These are phyloP conservation scores for Brasenia schreberi DNA, from an alignment of 164 flowering plant species.

Conservation along the genomic window DNA sequence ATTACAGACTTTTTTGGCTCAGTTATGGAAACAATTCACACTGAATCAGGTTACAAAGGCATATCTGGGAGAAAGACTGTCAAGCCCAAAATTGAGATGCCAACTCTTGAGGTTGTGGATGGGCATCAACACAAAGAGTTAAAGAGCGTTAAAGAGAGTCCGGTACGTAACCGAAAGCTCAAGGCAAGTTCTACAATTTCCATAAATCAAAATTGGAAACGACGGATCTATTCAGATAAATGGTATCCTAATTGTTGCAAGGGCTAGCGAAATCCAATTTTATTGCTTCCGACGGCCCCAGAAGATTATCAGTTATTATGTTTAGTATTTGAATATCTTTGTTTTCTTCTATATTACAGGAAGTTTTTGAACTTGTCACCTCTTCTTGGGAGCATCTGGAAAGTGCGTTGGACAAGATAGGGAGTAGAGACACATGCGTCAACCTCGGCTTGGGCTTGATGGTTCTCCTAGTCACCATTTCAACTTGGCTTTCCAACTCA, in stretches of 20 bases:
- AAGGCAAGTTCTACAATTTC: too few species aligned
- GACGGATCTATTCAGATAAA: background rate
- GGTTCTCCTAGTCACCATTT: conserved; percentile 31
- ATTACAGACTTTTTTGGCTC: conserved; percentile 96
- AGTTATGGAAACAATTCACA: conserved; percentile 90
- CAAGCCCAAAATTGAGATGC: conserved; percentile 9
- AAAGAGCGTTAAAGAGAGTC: conserved; percentile 4
- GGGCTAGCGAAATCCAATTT: background rate
- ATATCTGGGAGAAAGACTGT: conserved; percentile 16
- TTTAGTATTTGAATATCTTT: background rate
- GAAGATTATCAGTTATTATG: background rate
- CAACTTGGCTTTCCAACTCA: conserved; percentile 31
- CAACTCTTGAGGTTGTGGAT: conserved; percentile 14
- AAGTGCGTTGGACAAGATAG: conserved; percentile 19
- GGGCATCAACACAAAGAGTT: conserved; percentile 17
- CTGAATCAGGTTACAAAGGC: conserved; percentile 58
- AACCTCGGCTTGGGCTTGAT: conserved; percentile 45
- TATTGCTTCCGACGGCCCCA: background rate
- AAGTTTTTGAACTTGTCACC: conserved; percentile 12
- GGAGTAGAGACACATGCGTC: conserved; percentile 36
- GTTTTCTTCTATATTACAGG: conserved; percentile 18
- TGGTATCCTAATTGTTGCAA: background rate
- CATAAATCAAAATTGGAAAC: too few species aligned
- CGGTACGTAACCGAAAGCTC: too few species aligned
- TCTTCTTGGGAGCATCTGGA: conserved; percentile 10